These are phyloP conservation scores for Magnolia kwangsiensis DNA, from an alignment of 164 flowering plant genomes.

Conservation along the genomic window DNA sequence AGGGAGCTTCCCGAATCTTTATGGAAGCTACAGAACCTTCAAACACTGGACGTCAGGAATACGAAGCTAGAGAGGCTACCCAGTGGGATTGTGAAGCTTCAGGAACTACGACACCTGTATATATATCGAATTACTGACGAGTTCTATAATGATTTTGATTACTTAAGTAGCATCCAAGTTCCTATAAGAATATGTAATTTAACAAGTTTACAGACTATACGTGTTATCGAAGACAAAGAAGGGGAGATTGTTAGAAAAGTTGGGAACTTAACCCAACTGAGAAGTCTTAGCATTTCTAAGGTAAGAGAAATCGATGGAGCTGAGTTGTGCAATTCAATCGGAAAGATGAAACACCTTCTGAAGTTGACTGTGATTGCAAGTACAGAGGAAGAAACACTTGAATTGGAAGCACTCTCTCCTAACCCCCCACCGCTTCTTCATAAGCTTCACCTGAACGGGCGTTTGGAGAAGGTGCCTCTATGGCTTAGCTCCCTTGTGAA, in stretches of 20 bases:
- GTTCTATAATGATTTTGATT: neutral
- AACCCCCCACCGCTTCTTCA: conserved; percentile 17
- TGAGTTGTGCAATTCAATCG: conserved; percentile 4
- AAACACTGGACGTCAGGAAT: neutral
- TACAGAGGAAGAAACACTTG: too few relatives aligned
- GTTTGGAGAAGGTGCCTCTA: conserved; percentile 22
- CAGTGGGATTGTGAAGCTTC: conserved; percentile 4
- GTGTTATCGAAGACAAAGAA: neutral
- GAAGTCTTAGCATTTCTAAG: conserved; percentile 2
- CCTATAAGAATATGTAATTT: neutral
- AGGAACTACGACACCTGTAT: conserved; percentile 8
- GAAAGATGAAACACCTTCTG: conserved; percentile 8
- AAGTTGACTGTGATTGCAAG: neutral
- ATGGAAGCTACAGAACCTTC: neutral
- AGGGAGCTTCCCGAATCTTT: neutral
- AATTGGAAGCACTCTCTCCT: neutral
- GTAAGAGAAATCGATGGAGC: neutral
- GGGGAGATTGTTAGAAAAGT: neutral
- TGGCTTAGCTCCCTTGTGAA: conserved; percentile 26
- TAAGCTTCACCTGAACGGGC: conserved; percentile 25
- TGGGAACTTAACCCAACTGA: conserved; percentile 5
- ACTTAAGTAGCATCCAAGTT: neutral
- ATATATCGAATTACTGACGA: neutral
- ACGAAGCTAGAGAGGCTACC: neutral
- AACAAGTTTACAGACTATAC: neutral